These are phyloP conservation scores for Gomphus bonarii DNA, from an alignment of 1,284 basidiomycete genomes.

Conservation along the genomic window DNA sequence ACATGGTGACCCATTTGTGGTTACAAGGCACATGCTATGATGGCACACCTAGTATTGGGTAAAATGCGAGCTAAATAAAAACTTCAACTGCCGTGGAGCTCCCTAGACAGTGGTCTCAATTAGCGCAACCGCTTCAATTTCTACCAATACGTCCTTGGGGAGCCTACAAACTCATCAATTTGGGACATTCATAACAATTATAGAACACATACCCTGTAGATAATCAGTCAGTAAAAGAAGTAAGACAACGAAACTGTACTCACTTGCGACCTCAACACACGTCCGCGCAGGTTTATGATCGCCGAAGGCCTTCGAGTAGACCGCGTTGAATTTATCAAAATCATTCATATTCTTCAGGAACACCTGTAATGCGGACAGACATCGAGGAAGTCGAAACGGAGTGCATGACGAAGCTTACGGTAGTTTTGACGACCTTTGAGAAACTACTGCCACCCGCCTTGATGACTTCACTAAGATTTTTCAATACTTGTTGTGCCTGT, in stretches of 20 bases:
- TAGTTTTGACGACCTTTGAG: slow-evolving; percentile 78
- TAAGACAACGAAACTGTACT: neutral
- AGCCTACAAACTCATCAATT: slow-evolving; percentile 26
- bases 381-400: neutral
- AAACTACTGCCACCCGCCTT: slow-evolving; percentile 73
- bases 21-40: neutral
- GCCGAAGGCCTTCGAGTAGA: slow-evolving; percentile 78
- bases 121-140: slow-evolving; percentile 85
- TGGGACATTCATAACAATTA: neutral
- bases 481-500: slow-evolving; percentile 79
- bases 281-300: slow-evolving; percentile 89
- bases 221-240: neutral
- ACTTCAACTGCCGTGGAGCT: neutral
- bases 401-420: slow-evolving; percentile 37
- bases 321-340: slow-evolving; percentile 74
- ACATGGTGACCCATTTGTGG: neutral
- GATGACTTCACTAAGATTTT: slow-evolving; percentile 80
- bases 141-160: slow-evolving; percentile 76
- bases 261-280: slow-evolving; percentile 70
- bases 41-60: neutral
- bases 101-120: neutral
- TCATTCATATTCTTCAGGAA: slow-evolving; percentile 93
- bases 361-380: slow-evolving; percentile 39
- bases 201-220: neutral
- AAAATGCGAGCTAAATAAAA: neutral